Percentiles rank a stretch among this genome's conserved stretches.
These are phyloP conservation scores for Blastomyces silverae DNA, from an alignment of 2,329 filamentous ascomycete genomes.

Conservation along the genomic window DNA sequence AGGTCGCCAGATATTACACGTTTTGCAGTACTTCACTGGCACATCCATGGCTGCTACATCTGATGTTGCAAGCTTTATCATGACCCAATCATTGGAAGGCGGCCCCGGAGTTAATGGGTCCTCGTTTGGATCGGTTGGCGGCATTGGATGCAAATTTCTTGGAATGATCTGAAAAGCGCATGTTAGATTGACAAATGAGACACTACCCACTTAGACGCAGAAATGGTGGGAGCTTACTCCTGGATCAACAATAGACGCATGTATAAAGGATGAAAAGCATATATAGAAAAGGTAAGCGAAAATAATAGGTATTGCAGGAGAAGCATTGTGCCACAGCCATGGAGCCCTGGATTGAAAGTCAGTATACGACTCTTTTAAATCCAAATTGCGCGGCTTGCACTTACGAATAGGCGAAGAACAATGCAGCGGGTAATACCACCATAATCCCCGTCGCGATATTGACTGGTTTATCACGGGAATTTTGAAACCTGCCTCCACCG, in stretches of 20 bases:
- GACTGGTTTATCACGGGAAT: conserved; percentile 77
- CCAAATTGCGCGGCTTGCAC: conserved; percentile 27
- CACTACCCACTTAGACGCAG: not conserved
- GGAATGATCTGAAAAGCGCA: conserved; percentile 67
- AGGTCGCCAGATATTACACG: conserved; percentile 94
- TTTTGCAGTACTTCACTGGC: conserved; percentile 95
- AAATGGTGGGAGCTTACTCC: conserved; percentile 58
- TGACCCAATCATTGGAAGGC: conserved; percentile 85
- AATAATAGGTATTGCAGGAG: conserved; percentile 77
- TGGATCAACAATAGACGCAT: conserved; percentile 86
- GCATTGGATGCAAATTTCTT: conserved; percentile 82
- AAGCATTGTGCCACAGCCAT: conserved; percentile 79
- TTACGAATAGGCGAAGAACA: conserved; percentile 79
- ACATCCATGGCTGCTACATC: conserved; percentile 88
- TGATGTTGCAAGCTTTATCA: conserved; percentile 73
- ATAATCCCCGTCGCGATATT: conserved; percentile 80
- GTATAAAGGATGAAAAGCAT: conserved; percentile 86
- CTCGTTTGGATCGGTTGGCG: conserved; percentile 64
- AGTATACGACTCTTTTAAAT: not conserved
- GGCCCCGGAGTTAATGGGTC: conserved; percentile 77
- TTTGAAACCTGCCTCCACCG: conserved; percentile 76
- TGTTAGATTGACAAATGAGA: conserved; percentile 4
- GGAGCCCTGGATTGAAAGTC: conserved; percentile 49
- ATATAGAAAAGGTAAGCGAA: conserved; percentile 91
- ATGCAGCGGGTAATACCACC: conserved; percentile 66